Conservation (phyloP, 2,329 filamentous ascomycete species). For the Monilinia polystroma region DNA sequence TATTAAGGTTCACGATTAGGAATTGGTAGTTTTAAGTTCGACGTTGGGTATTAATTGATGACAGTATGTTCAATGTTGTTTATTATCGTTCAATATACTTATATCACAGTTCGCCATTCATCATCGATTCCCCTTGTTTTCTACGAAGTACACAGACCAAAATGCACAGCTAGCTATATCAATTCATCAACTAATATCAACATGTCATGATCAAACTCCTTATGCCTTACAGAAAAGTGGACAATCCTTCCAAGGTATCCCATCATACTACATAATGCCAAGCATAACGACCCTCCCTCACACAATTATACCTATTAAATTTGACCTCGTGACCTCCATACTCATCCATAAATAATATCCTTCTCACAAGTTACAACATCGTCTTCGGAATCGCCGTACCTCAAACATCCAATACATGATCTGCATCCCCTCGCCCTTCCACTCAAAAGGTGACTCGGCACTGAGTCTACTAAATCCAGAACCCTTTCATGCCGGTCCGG, state of each 20-base stretch:
- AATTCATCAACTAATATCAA: neutral
- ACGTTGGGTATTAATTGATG: neutral
- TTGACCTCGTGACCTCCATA: neutral
- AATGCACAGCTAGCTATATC: neutral
- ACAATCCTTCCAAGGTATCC: neutral
- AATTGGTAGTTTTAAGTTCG: neutral
- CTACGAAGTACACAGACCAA: neutral
- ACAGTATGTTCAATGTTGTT: neutral
- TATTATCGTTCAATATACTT: neutral
- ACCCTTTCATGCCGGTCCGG: neutral
- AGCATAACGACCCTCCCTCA: neutral
- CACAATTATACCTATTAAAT: neutral
- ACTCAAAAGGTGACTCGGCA: neutral
- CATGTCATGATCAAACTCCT: neutral
- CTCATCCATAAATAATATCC: neutral
- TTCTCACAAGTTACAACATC: neutral
- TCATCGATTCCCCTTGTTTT: neutral
- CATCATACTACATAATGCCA: neutral
- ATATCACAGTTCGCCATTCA: neutral
- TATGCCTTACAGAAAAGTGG: neutral
- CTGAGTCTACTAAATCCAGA: neutral
- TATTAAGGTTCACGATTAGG: neutral
- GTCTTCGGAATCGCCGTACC: neutral
- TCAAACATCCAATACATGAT: neutral
- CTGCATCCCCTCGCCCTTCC: neutral